A percentile compares a stretch with the other conserved stretches of the same genome.
phyloP scores from a whole-genome alignment of 2,329 filamentous ascomycete genomes.

The Grosmannia penicillata region DNA sequence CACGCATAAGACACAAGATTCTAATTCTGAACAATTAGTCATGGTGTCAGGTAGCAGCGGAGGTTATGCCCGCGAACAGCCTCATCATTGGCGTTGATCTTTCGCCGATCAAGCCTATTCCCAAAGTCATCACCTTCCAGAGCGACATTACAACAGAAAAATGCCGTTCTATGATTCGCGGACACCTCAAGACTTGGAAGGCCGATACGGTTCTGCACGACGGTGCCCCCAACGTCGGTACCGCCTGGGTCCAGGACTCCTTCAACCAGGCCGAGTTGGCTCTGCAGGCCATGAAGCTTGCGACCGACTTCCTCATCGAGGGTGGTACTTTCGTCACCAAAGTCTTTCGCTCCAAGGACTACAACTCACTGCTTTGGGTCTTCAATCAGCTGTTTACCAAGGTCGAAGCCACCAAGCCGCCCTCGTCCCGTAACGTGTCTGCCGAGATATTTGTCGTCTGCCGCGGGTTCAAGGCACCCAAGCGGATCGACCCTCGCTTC shows the following conservation, averaged over 20 bases:
- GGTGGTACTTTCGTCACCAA: conserved; percentile 94
- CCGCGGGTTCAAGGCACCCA: conserved; percentile 87
- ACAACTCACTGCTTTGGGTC: conserved; percentile 90
- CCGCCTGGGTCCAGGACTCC: conserved; percentile 94
- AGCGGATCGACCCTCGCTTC: conserved; percentile 82
- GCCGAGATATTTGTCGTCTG: conserved; percentile 99
- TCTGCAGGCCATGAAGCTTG: conserved; percentile 79
- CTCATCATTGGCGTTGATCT: conserved; percentile 93
- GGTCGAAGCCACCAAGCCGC: conserved; percentile 94
- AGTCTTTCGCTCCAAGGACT: conserved; percentile 93
- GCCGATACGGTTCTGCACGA: conserved; percentile 92
- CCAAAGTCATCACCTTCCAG: conserved; percentile 87
- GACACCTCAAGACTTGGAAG: conserved; percentile 91
- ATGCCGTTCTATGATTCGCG: conserved; percentile 75
- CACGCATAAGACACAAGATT: conserved; percentile 8
- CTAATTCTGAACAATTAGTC: conserved; percentile 35
- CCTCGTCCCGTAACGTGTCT: conserved; percentile 87
- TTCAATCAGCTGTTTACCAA: conserved; percentile 93
- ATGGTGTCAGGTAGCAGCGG: conserved; percentile 92
- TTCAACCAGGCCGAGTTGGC: conserved; percentile 94
- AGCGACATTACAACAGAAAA: conserved; percentile 97
- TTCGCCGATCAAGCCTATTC: conserved; percentile 88
- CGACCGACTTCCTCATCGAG: conserved; percentile 80
- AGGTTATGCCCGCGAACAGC: conserved; percentile 81
- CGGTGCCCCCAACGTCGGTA: conserved; percentile 94